These are phyloP conservation scores for Agastache rugosa DNA, from an alignment of 257 asterid species.

Conservation along the genomic window DNA sequence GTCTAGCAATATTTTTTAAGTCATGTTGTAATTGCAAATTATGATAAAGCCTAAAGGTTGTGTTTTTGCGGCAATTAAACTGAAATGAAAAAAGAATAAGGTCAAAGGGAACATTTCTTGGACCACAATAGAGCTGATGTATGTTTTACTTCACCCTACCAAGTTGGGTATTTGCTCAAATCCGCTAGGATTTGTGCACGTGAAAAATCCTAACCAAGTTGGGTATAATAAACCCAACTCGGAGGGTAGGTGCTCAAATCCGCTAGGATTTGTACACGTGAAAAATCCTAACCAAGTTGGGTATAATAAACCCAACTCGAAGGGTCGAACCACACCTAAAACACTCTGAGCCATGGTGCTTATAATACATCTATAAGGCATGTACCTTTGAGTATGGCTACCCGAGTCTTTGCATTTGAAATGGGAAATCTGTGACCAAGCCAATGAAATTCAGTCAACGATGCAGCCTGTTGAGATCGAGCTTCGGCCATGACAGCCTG, in stretches of 20 bases:
- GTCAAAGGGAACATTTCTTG: slow-evolving; percentile 5
- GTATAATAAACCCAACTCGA: background rate
- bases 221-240: background rate
- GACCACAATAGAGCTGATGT: background rate
- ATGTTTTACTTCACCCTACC: background rate
- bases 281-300: background rate
- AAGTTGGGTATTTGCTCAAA: background rate
- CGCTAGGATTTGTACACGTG: background rate
- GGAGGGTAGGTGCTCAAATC: background rate
- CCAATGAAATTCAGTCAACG: slow-evolving; percentile 93
- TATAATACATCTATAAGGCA: background rate
- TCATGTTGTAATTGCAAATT: background rate
- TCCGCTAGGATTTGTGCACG: background rate
- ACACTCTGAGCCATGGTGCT: slow-evolving; percentile 22
- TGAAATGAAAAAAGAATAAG: slow-evolving; percentile 9
- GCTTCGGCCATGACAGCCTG: slow-evolving; percentile 99
- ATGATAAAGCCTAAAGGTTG: slow-evolving; percentile 1
- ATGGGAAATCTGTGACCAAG: slow-evolving; percentile 89
- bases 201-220: background rate
- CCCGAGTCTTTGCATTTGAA: slow-evolving; percentile 94
- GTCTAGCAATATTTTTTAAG: background rate
- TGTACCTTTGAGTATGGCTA: slow-evolving; percentile 89
- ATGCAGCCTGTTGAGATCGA: slow-evolving; percentile 98
- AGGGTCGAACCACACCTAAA: background rate
- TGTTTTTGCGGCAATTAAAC: background rate